These are phyloP conservation scores for Populus hybrid DNA, from an alignment of 441 rosid genomes.

Conservation along the genomic window DNA sequence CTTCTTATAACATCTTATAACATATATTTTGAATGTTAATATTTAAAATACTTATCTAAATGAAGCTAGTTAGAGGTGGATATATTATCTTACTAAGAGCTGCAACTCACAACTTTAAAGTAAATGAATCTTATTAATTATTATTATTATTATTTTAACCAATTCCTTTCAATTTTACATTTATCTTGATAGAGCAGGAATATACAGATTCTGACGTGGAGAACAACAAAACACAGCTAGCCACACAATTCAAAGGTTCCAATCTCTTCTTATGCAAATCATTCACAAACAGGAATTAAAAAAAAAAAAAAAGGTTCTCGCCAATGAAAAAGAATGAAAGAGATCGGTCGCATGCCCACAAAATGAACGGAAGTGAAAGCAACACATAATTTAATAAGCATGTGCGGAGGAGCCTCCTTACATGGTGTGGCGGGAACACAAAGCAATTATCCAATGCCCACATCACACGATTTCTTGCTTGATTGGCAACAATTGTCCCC, in stretches of 20 bases:
- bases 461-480: slow-evolving; percentile 4
- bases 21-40: no score
- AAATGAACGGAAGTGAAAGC: neutral
- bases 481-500: neutral
- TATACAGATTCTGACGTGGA: neutral
- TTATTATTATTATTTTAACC: no score
- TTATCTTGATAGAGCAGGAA: neutral
- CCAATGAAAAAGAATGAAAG: neutral
- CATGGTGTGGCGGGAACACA: slow-evolving; percentile 20
- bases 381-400: slow-evolving; percentile 1
- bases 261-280: neutral
- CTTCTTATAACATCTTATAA: no score
- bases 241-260: neutral
- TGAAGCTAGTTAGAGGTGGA: no score
- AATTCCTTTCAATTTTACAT: neutral
- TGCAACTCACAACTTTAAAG: no score
- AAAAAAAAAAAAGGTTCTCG: neutral
- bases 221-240: neutral
- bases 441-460: neutral
- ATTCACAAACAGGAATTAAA: neutral
- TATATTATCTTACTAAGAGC: no score
- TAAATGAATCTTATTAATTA: no score
- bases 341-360: neutral
- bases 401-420: slow-evolving; percentile 8
- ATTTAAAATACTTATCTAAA: no score